Evolutionary conservation across 805 yeast genomes (phyloP), one percentile per base, ranked within the genome.

Genomic region (Pichia rugopelliculosa): DNA sequence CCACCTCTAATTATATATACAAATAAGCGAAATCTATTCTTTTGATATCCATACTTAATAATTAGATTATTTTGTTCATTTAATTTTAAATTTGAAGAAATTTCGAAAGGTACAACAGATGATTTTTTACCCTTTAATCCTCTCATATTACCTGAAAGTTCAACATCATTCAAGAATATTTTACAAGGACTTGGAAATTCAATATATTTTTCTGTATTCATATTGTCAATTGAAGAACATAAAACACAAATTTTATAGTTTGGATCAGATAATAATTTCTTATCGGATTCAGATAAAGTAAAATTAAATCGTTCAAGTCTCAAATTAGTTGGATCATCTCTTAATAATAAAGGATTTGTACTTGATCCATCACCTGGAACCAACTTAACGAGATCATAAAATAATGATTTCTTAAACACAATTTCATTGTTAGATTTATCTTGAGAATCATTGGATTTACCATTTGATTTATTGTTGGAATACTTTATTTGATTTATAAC

Each of bases 111-210:
- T 51, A 78, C 75, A 1, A 89, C 83, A 0, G 96, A 82, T 0
- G 96, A 96, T 0, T 76, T 75, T 49, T 74, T 77, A 41, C 83
- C 84, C 58, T 87, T 87, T 26, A 89, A 67, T 0, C 97, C 97
- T 47, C 81, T 77, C 2, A 81, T 76, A 50, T 78, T 78, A 34
- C 73, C 80, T 37, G 73, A 73, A 1, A 83, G 59, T 15, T 61
- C 64, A 2, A 53, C 51, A 6, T 71, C 73, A 59, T 91, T 87
- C 36, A 85, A 71, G 37, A 71, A 72, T 3, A 90, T 68, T 58
- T 85, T 95, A 41, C 82, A 67, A 6, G 87, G 87, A 24, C 67
- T 70, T 0, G 98, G 97, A 56, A 79, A 90, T 55, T 76, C 78
- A 10, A 87, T 55, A 10, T 61, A 51, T 47, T 59, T 54, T 46